phyloP scores from a whole-genome alignment of 2,329 filamentous ascomycete species.

The Dothistroma pini region DNA sequence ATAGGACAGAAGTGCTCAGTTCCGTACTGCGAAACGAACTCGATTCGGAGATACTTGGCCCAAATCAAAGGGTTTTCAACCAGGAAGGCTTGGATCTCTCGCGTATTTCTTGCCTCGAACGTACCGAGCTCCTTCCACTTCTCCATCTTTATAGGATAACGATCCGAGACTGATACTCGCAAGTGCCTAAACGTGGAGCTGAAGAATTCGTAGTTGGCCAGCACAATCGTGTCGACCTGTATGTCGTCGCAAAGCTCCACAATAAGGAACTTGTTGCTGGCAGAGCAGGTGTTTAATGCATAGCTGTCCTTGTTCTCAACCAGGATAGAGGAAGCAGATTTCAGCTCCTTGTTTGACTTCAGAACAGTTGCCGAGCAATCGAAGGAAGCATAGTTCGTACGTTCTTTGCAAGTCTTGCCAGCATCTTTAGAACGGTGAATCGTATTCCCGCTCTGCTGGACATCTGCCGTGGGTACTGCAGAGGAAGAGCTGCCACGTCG shows the following conservation, averaged over 20 bases:
- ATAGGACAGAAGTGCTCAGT: constrained; percentile 96
- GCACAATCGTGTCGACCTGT: constrained; percentile 89
- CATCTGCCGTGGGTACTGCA: constrained; percentile 5
- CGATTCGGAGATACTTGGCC: constrained; percentile 87
- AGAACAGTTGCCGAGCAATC: constrained; percentile 91
- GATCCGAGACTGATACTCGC: constrained; percentile 85
- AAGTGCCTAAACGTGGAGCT: constrained; percentile 94
- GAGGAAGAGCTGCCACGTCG: not conserved
- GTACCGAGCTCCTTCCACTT: constrained; percentile 87
- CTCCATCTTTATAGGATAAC: constrained; percentile 86
- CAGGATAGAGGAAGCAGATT: constrained; percentile 82
- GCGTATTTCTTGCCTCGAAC: constrained; percentile 87
- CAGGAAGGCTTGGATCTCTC: constrained; percentile 90
- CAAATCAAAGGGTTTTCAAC: constrained; percentile 94
- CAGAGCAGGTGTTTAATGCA: constrained; percentile 89
- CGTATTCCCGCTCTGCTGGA: constrained; percentile 4
- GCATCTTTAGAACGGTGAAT: constrained; percentile 70
- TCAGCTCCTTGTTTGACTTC: constrained; percentile 82
- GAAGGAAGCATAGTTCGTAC: constrained; percentile 96
- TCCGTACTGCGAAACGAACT: constrained; percentile 90
- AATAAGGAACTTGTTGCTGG: constrained; percentile 86
- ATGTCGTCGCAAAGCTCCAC: constrained; percentile 86
- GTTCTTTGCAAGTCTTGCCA: constrained; percentile 94
- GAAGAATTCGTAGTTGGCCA: constrained; percentile 99
- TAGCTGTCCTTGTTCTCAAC: constrained; percentile 99